Evolutionary conservation across 139 green algal genomes (phyloP), one percentile per base, ranked within the genome.

Genomic region (Limnomonas spitsbergensis): DNA sequence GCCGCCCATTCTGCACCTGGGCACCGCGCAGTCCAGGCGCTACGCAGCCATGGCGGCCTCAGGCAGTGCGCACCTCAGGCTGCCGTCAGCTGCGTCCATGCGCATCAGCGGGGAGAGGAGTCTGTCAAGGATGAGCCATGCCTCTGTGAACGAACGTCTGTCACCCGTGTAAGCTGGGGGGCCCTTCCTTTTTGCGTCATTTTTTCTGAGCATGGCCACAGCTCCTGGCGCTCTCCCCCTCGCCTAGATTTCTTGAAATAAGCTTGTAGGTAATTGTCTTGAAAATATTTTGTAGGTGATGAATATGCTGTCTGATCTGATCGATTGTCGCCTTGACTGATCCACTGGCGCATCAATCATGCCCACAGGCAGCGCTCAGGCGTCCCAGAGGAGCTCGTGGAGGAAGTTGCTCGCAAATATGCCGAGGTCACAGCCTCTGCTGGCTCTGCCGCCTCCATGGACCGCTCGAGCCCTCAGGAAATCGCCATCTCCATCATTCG

Each of bases 61-160:
- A 40, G 1, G 2, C 26, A 39, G 53, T 38, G 29, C 32, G 85
- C 38, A 90, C 81, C 53, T 0, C 56, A 35, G 7, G 24, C 56
- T 70, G 56, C 56, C 56, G n/a, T 9, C n/a, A 34, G 56, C 56
- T 32, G 9, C 42, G 42, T 9, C 7, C 42, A 54, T 54, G n/a
- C 42, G 6, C 9, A 54, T 54, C 7, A 6, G 42, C 42, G 6
- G 7, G 6, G 42, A 54, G 7, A 54, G 42, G 7, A 54, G 42
- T 38, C 56, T 35, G 56, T 38, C 7, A 24, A 37, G 24, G 4
- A 35, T 9, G 24, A 70, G 9, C n/a, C 27, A 7, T 9, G 27
- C 4, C 29, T 70, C 56, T 20, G 29, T 70, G 56, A 4, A 70
- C 29, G 56, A 7, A 38, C 14, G 29, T 7, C 29, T n/a, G n/a